A percentile compares a stretch with the other conserved stretches of the same genome.
Conservation (phyloP, 345 rosid species). For the Dipteronia dyeriana region DNA sequence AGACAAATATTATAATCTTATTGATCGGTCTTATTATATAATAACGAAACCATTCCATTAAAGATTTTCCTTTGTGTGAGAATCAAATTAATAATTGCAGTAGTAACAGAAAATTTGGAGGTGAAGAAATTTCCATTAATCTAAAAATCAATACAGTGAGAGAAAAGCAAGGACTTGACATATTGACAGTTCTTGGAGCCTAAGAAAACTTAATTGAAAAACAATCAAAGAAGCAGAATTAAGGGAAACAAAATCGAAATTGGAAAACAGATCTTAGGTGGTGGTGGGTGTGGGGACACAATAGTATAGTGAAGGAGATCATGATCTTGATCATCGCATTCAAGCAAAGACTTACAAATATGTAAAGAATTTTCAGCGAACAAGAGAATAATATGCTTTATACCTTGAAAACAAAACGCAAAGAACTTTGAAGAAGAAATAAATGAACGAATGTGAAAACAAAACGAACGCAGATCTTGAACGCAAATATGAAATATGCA, state of each 20-base stretch:
- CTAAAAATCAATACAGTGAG: not conserved
- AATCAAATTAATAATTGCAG: not conserved
- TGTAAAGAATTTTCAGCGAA: too few relatives aligned
- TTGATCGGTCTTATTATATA: too few relatives aligned
- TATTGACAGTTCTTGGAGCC: not conserved
- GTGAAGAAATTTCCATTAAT: not conserved
- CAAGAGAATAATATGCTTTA: constrained; percentile 11
- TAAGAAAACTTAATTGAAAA: not conserved
- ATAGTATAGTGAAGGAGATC: too few relatives aligned
- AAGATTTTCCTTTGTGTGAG: too few relatives aligned
- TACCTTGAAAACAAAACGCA: not conserved
- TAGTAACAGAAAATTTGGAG: not conserved
- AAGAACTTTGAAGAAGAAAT: not conserved
- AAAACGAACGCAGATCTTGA: constrained; percentile 6
- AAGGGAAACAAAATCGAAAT: not conserved
- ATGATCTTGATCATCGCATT: not conserved
- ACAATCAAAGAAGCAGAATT: not conserved
- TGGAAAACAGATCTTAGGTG: not conserved
- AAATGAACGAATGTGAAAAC: not conserved
- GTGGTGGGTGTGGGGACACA: not conserved
- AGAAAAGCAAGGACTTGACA: not conserved
- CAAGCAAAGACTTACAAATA: not conserved
- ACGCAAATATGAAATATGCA: constrained; percentile 8
- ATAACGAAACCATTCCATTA: too few relatives aligned
- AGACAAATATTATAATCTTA: too few relatives aligned